Base-by-base conservation (phyloP, 352 stramenopile species). In the Lagenidium sp. region DNA sequence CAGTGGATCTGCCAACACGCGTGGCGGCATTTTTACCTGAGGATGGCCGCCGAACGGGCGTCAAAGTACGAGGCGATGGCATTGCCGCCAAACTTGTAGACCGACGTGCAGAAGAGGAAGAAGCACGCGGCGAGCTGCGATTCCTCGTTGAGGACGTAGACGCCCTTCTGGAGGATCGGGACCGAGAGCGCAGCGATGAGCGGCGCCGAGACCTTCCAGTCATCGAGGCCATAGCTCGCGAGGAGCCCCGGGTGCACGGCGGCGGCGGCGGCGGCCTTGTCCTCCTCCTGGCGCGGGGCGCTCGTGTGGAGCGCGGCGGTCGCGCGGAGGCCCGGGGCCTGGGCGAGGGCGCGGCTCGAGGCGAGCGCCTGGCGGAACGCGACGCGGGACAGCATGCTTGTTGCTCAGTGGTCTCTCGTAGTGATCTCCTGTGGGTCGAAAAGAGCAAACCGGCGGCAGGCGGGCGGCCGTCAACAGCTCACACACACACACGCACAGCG, bases 131-230 rank as follows among this genome's bases (percentile, higher is more conserved):
- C 76, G 36, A 92, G 56, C 60, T 92, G 79, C 41, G 79, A 81
- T 60, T 92, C 79, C 46, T 88, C 79, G 65, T 88, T 88, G 46
- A 92, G 57, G 53, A 88, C 76, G 64, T 92, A 92, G 25, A 92
- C 79, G 65, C 80, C 74, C 55, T 92, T 92, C 57, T 69, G 84
- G 53, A 92, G 68, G 26, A 65, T 50, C 34, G 79, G 79, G 48
- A 92, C 86, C 29, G 79, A 58, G 37, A 88, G 58, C 25, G 79
- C 79, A 35, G 64, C 71, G 36, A 74, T 63, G 44, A 92, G 75
- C 34, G 79, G 79, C 45, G 63, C 60, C 57, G 71, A 85, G 63
- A 92, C 76, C 69, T 89, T 89, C 72, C 74, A 87, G 65, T 92
- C 79, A 44, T 85, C 75, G 28, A 92, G 62, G 8, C 79, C 79